Evolutionary conservation across 169 alveolate genomes (phyloP).

Genomic region (Plasmodium reichenowi): DNA sequence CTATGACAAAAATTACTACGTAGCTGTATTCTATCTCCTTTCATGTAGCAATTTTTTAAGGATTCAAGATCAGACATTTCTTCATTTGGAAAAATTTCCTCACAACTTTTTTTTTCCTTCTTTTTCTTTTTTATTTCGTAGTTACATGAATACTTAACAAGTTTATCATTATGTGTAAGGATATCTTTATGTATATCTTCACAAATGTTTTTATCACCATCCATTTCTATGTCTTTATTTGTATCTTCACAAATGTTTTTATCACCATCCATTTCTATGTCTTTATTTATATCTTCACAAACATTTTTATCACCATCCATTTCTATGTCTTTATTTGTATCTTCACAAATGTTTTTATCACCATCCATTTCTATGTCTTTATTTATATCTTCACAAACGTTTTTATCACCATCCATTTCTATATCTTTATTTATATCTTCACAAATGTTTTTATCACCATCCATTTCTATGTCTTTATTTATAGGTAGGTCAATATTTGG

Average conservation of each 20-base stretch:
- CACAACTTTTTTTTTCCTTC: not conserved
- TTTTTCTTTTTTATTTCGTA: not conserved
- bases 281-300: not conserved
- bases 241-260: not conserved
- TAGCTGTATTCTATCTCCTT: not conserved
- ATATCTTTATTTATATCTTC: not conserved
- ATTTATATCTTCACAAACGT: not conserved
- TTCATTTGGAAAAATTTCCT: not conserved
- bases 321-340: not conserved
- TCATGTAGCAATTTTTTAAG: slow-evolving; percentile 8
- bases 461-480: too few relatives aligned
- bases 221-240: not conserved
- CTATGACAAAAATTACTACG: slow-evolving; percentile 31
- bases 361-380: not conserved
- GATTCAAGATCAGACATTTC: not conserved
- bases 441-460: not conserved
- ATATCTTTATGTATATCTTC: not conserved
- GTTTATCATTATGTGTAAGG: too few relatives aligned
- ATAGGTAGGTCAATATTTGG: not conserved
- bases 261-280: not conserved
- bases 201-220: not conserved
- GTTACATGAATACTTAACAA: too few relatives aligned
- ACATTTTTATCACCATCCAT: not conserved
- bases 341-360: not conserved
- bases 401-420: not conserved